A percentile compares a stretch with the other conserved stretches of the same genome.
These are phyloP conservation scores for Zoysia japonica DNA, from an alignment of 176 grass and related monocot genomes.

Conservation along the genomic window DNA sequence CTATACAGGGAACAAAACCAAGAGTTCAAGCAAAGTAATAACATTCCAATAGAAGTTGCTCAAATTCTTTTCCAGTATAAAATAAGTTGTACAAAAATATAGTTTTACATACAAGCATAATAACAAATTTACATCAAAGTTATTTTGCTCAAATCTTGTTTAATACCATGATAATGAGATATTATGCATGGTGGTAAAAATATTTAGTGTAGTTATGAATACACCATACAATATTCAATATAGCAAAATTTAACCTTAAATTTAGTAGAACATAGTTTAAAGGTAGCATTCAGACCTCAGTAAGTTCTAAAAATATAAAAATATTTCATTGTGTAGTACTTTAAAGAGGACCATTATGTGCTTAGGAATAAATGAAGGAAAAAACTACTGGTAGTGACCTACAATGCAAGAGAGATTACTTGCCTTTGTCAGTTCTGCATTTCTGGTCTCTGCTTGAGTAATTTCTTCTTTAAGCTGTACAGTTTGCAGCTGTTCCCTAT, in stretches of 20 bases:
- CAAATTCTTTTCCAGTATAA: not conserved
- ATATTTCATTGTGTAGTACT: not conserved
- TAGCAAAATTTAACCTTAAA: not conserved
- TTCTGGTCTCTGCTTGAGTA: slow-evolving; percentile 76
- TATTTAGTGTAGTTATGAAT: slow-evolving; percentile 7
- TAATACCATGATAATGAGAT: not conserved
- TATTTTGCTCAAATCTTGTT: not conserved
- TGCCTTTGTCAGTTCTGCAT: slow-evolving; percentile 82
- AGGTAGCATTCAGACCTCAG: not conserved
- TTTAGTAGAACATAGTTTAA: not conserved
- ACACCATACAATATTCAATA: not conserved
- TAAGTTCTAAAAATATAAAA: not conserved
- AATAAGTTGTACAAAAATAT: not conserved
- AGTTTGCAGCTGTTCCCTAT: slow-evolving; percentile 70
- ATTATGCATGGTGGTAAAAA: not conserved
- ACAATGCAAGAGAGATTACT: slow-evolving; percentile 27
- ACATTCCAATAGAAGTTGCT: not conserved
- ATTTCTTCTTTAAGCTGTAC: slow-evolving; percentile 89
- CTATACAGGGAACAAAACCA: slow-evolving; percentile 47
- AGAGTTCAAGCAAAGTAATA: not conserved
- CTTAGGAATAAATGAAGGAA: slow-evolving; percentile 21
- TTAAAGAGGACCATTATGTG: not conserved
- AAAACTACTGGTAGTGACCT: not conserved
- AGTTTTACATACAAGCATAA: not conserved
- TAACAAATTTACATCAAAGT: not conserved